phyloP scores from a whole-genome alignment of 139 green algal species.

The Picochlorum sp. region DNA sequence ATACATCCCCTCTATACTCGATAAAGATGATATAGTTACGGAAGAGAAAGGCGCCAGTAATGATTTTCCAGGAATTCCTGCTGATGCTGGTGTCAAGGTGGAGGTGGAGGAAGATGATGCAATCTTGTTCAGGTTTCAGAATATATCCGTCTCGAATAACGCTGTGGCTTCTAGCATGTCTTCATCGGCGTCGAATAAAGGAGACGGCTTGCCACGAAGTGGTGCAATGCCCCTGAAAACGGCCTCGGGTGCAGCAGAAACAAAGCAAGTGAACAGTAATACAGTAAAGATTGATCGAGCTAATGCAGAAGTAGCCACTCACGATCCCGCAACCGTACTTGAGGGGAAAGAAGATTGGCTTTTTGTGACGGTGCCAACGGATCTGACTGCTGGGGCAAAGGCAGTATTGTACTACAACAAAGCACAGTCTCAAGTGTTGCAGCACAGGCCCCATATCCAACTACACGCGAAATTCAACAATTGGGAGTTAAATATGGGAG shows the following conservation, averaged over 20 bases:
- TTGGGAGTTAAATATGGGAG: slow-evolving; percentile 50
- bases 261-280: no score
- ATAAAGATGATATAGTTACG: no score
- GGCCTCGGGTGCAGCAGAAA: no score
- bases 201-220: no score
- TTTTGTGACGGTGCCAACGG: slow-evolving; percentile 57
- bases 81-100: slow-evolving; percentile 27
- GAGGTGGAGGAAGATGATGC: slow-evolving; percentile 9
- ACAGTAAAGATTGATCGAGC: neutral
- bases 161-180: neutral
- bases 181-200: neutral
- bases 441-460: slow-evolving; percentile 29
- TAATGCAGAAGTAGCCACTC: slow-evolving; percentile 1
- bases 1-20: neutral
- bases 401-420: slow-evolving; percentile 60
- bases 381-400: slow-evolving; percentile 51
- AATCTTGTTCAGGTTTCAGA: neutral
- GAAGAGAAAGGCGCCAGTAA: no score
- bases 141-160: slow-evolving; percentile 1
- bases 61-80: slow-evolving; percentile 1
- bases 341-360: slow-evolving; percentile 45
- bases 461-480: slow-evolving; percentile 59
- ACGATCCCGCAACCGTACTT: slow-evolving; percentile 4
- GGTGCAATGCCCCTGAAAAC: no score
- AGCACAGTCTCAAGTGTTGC: slow-evolving; percentile 46